Percentiles rank a stretch among this genome's conserved stretches.
These are phyloP conservation scores for Colletotrichum salicis DNA, from an alignment of 2,329 filamentous ascomycete genomes.

Conservation along the genomic window DNA sequence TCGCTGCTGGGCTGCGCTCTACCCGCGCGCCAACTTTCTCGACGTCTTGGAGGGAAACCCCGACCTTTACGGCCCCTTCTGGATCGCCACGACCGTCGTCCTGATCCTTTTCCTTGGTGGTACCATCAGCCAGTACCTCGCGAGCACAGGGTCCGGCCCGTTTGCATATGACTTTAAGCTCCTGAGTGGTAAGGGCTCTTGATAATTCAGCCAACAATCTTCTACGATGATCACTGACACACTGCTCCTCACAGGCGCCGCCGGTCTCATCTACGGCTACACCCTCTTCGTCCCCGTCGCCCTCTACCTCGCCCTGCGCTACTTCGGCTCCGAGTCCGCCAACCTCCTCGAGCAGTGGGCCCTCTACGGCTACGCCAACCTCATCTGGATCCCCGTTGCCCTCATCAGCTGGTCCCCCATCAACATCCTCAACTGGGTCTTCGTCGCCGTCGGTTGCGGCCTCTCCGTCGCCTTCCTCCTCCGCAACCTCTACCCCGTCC, in stretches of 20 bases:
- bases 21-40: slow-evolving; percentile 92
- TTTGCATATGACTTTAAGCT: slow-evolving; percentile 94
- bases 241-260: slow-evolving; percentile 67
- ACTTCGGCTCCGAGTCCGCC: slow-evolving; percentile 94
- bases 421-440: slow-evolving; percentile 89
- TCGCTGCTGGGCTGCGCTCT: slow-evolving; percentile 89
- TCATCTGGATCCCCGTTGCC: slow-evolving; percentile 97
- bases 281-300: slow-evolving; percentile 86
- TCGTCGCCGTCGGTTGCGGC: slow-evolving; percentile 87
- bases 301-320: slow-evolving; percentile 88
- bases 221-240: not conserved
- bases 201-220: not conserved
- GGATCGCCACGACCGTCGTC: slow-evolving; percentile 98
- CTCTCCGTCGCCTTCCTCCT: slow-evolving; percentile 86
- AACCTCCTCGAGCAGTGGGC: slow-evolving; percentile 96
- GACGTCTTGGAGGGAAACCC: slow-evolving; percentile 97
- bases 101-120: slow-evolving; percentile 95
- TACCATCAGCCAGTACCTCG: slow-evolving; percentile 91
- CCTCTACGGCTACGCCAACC: slow-evolving; percentile 94
- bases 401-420: slow-evolving; percentile 90
- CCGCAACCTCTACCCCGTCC: slow-evolving; percentile 88
- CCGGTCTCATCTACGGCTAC: slow-evolving; percentile 95
- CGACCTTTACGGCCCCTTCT: slow-evolving; percentile 95
- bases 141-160: slow-evolving; percentile 72
- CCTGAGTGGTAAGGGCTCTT: slow-evolving; percentile 74